Base-by-base conservation (phyloP, 768 basidiomycete genomes). In the Kockovaella imperatae region DNA sequence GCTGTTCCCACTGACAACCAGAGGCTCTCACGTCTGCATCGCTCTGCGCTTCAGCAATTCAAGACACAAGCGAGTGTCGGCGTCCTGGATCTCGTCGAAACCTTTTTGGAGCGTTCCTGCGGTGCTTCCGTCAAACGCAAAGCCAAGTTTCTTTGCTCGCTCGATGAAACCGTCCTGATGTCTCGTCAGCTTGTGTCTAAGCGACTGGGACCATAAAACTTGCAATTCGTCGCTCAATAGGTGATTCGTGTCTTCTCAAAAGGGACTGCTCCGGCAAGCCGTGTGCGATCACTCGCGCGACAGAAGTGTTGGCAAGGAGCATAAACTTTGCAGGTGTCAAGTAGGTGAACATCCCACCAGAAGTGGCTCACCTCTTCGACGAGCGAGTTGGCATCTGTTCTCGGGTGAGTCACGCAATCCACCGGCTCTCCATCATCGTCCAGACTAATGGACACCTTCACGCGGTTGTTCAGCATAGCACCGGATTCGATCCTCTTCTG, bases 261-360 rank as follows among this genome's bases (percentile, higher is more conserved):
- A 99, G 77, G n/a, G 93, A 86, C 69, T 97, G 95, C 68, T 99
- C 95, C 23, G 95, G 90, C 21, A 97, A 79, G 60, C 89, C 82
- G 20, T 90, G 83, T 30, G 93, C 93, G 60, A 95, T 82, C 59
- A 90, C 84, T 67, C 91, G 87, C 8, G 95, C 90, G 32, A 91
- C 84, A 11, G 87, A 76, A 28, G 83, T 82, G 67, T 97, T 99
- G 56, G 85, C 83, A 46, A 93, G 76, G 15, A 97, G 74, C 93
- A 97, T 97, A 74, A 88, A 90, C 87, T 54, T n/a, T n/a, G n/a
- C n/a, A n/a, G n/a, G n/a, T n/a, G n/a, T n/a, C n/a, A n/a, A n/a
- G n/a, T n/a, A n/a, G n/a, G n/a, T n/a, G n/a, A n/a, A n/a, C n/a
- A n/a, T n/a, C n/a, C n/a, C n/a, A n/a, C n/a, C n/a, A n/a, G n/a